phyloP scores from a whole-genome alignment of 2,329 filamentous ascomycete genomes.

The Penicillium nordicum region DNA sequence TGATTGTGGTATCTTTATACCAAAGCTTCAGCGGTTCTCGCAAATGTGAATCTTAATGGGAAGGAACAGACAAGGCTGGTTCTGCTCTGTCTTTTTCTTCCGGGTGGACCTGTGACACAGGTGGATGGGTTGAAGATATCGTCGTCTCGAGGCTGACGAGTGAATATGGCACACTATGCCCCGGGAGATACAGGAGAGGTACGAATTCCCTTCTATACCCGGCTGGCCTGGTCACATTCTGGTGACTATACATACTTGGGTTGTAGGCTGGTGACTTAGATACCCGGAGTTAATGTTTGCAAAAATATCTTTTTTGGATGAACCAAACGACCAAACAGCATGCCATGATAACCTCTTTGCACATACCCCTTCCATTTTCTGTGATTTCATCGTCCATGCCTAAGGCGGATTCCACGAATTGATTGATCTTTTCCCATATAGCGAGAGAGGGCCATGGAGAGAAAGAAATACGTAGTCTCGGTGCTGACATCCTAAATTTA shows the following conservation, averaged over 20 bases:
- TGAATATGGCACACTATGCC: not conserved
- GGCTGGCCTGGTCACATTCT: slow-evolving; percentile 1
- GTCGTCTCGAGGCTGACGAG: not conserved
- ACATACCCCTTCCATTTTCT: not conserved
- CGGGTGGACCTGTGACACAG: not conserved
- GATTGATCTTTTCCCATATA: not conserved
- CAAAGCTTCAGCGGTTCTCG: not conserved
- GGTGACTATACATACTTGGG: slow-evolving; percentile 2
- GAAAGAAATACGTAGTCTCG: not conserved
- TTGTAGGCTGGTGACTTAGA: slow-evolving; percentile 9
- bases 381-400: not conserved
- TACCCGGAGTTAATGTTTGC: slow-evolving; percentile 19
- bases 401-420: not conserved
- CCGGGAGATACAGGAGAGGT: not conserved
- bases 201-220: not conserved
- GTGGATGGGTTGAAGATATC: not conserved
- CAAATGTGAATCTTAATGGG: not conserved
- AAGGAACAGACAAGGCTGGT: not conserved
- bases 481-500: not conserved
- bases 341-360: not conserved
- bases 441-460: not conserved
- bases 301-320: not conserved
- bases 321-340: not conserved
- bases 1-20: not conserved
- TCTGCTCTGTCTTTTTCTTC: not conserved